A percentile compares a stretch with the other conserved stretches of the same genome.
These are phyloP conservation scores for Rhamnella rubrinervis DNA, from an alignment of 331 rosid species.

Conservation along the genomic window DNA sequence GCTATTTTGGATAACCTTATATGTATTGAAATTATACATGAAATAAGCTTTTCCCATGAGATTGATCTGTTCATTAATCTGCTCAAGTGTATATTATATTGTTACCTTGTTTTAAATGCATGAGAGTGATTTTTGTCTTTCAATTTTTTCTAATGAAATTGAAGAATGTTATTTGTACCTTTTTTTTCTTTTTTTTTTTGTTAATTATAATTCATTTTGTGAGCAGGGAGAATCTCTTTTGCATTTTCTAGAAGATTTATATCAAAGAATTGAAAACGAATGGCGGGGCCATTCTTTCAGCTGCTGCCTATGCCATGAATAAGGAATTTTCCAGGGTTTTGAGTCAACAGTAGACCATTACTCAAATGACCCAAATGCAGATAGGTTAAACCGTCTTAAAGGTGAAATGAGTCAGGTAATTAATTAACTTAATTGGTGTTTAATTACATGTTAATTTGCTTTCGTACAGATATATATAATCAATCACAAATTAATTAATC, in stretches of 20 bases:
- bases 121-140: too few relatives aligned
- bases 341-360: conserved; percentile 33
- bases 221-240: conserved; percentile 33
- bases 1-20: too few relatives aligned
- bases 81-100: background rate
- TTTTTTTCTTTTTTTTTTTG: background rate
- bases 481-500: too few relatives aligned
- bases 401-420: conserved; percentile 39
- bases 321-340: conserved; percentile 36
- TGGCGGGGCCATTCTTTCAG: conserved; percentile 32
- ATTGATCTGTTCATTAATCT: background rate
- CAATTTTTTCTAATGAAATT: too few relatives aligned
- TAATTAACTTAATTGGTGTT: background rate
- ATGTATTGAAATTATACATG: too few relatives aligned
- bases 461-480: background rate
- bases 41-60: too few relatives aligned
- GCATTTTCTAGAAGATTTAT: conserved; percentile 35
- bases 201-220: background rate
- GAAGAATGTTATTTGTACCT: background rate
- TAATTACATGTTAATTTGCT: background rate
- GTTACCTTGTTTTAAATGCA: background rate
- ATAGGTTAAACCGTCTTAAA: conserved; percentile 31
- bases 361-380: conserved; percentile 35
- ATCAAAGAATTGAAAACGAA: conserved; percentile 34
- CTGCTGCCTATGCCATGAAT: conserved; percentile 38